These are phyloP conservation scores for Sclerotinia subarctica DNA, from an alignment of 2,329 filamentous ascomycete species.

Conservation along the genomic window DNA sequence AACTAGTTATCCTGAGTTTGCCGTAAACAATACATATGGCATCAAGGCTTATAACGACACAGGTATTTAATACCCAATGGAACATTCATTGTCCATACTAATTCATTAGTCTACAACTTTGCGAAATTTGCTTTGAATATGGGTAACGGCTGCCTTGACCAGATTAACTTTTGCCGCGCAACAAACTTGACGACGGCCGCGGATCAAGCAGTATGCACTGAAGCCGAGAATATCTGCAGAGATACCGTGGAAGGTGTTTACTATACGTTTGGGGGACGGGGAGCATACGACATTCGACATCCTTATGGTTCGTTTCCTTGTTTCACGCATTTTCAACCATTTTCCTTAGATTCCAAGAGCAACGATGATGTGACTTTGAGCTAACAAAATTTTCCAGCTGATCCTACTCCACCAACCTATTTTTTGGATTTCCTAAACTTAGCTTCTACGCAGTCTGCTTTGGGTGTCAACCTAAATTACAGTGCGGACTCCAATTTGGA, in stretches of 20 bases:
- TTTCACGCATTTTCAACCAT: neutral
- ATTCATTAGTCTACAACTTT: conserved; percentile 49
- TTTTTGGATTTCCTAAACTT: conserved; percentile 42
- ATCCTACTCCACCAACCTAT: conserved; percentile 51
- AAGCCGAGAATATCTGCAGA: conserved; percentile 53
- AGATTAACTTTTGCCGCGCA: conserved; percentile 47
- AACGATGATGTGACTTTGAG: neutral
- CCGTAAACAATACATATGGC: conserved; percentile 49
- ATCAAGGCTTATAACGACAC: conserved; percentile 34
- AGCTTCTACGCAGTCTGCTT: conserved; percentile 15
- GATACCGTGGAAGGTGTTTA: conserved; percentile 51
- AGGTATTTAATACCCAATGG: conserved; percentile 9
- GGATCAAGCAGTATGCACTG: conserved; percentile 45
- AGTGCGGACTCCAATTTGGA: conserved; percentile 33
- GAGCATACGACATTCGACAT: conserved; percentile 52
- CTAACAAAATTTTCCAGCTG: conserved; percentile 30
- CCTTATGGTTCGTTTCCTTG: conserved; percentile 34
- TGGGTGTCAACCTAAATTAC: conserved; percentile 24
- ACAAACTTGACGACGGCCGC: conserved; percentile 45
- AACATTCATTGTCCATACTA: neutral
- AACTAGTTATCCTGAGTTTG: conserved; percentile 36
- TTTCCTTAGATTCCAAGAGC: neutral
- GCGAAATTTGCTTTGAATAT: conserved; percentile 49
- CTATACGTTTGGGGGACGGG: conserved; percentile 41
- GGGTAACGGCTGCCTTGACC: conserved; percentile 41